Evolutionary conservation across 345 rosid genomes (phyloP), one percentile per base, ranked within the genome.

Genomic region (Luvunga scandens): DNA sequence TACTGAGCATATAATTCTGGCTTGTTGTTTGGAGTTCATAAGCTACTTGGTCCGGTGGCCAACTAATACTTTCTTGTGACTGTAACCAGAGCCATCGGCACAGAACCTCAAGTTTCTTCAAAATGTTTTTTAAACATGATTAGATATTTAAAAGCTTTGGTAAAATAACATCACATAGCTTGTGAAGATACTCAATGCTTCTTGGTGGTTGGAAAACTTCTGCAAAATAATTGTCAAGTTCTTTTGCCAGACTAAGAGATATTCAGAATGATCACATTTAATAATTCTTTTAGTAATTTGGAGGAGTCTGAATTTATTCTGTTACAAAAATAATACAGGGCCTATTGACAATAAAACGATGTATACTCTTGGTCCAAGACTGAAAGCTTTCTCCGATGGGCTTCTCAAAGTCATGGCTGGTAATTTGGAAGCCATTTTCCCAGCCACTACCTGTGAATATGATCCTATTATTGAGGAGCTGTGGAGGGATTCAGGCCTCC

Each of bases 401-500:
- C 93, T 93, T 50, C 86, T 90, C 33, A 79, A 90, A 73, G 85
- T 77, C 67, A 91, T 90, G 75, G 84, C 94, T 25, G 3, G 38
- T 36, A 95, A 92, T 75, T 71, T 93, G 79, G 95, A 91, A 86
- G 72, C 73, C 75, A 86, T 88, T 14, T 88, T 90, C 84, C 93
- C 90, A 78, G 79, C 90, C 36, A 87, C 90, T 50, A 75, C 86
- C 75, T 74, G 87, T 9, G 93, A 91, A 85, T 91, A 87, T 84
- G 91, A 90, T 27, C 90, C 87, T 69, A 86, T 79, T 14, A 86
- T 92, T 63, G 93, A 82, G 84, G 93, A 91, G 48, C 77, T 95
- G 77, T 91, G 92, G 97, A 83, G 83, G 82, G 93, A 92, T 86
- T 83, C 84, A 74, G 88, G 94, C 79, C 81, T 95, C 81, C 94